Conservation (phyloP, 495 filamentous ascomycete genomes). For the Durotheca rogersii region DNA sequence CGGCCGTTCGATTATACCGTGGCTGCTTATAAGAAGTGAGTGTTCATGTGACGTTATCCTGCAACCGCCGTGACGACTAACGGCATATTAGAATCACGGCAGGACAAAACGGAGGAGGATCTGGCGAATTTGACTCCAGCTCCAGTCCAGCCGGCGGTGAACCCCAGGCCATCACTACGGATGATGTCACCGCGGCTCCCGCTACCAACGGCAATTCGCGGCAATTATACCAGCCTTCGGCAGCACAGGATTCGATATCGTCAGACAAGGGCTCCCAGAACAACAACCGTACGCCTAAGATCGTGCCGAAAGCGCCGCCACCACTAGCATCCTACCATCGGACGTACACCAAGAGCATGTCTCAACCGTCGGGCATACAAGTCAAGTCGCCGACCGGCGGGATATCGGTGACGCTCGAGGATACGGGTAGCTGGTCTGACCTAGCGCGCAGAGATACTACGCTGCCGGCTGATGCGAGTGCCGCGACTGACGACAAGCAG, state of each 20-base stretch:
- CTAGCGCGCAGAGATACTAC: conserved; percentile 79
- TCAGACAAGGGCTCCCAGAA: conserved; percentile 34
- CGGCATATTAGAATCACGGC: conserved; percentile 19
- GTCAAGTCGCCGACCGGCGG: conserved; percentile 80
- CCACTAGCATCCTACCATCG: conserved; percentile 54
- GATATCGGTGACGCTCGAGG: conserved; percentile 86
- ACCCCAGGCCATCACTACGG: conserved; percentile 47
- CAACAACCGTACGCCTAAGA: conserved; percentile 23
- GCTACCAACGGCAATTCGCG: conserved; percentile 31
- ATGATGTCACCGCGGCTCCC: conserved; percentile 38
- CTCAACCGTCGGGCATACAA: conserved; percentile 49
- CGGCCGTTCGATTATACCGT: conserved; percentile 93
- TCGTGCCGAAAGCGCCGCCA: conserved; percentile 29
- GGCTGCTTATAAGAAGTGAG: conserved; percentile 65
- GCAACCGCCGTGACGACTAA: conserved; percentile 7
- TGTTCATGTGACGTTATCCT: conserved; percentile 5
- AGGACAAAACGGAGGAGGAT: conserved; percentile 11
- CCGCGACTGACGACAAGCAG: conserved; percentile 49
- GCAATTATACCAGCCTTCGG: conserved; percentile 15
- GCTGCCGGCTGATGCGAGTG: conserved; percentile 65
- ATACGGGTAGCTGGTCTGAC: conserved; percentile 84
- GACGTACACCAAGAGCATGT: conserved; percentile 42
- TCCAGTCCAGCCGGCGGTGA: conserved; percentile 24
- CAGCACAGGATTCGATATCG: conserved; percentile 19
- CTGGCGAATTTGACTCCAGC: conserved; percentile 4